Percentiles rank a stretch among this genome's conserved stretches.
phyloP scores from a whole-genome alignment of 768 basidiomycete species.

The Pholiota microspora region DNA sequence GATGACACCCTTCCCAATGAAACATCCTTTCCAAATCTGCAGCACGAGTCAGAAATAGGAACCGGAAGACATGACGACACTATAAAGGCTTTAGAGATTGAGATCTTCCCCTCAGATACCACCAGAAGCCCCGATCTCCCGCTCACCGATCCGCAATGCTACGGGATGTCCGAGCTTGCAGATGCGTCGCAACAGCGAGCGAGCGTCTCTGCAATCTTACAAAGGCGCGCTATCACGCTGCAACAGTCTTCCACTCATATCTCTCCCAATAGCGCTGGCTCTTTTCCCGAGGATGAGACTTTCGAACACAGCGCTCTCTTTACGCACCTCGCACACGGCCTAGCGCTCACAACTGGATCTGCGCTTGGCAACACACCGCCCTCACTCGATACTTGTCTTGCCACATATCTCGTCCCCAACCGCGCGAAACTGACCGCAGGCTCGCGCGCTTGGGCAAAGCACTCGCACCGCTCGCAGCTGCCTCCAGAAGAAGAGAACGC shows the following conservation, averaged over 20 bases:
- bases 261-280: not conserved
- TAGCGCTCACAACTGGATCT: constrained; percentile 61
- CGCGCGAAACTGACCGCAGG: constrained; percentile 52
- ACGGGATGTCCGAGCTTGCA: constrained; percentile 43
- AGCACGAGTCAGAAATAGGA: too few species aligned
- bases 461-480: constrained; percentile 51
- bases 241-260: not conserved
- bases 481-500: constrained; percentile 9
- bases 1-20: too few species aligned
- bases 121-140: not conserved
- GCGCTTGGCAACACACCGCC: constrained; percentile 53
- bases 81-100: too few species aligned
- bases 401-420: constrained; percentile 50
- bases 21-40: too few species aligned
- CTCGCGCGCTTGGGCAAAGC: constrained; percentile 67
- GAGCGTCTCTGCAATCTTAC: constrained; percentile 25
- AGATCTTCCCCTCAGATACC: too few species aligned
- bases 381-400: constrained; percentile 43
- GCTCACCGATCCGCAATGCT: constrained; percentile 34
- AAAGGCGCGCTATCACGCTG: not conserved
- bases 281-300: constrained; percentile 9
- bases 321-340: constrained; percentile 44
- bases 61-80: too few species aligned
- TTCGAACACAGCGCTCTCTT: constrained; percentile 30
- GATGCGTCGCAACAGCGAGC: constrained; percentile 35